These are phyloP conservation scores for Oryza glaberrima DNA, from an alignment of 176 grass and related monocot genomes.

Conservation along the genomic window DNA sequence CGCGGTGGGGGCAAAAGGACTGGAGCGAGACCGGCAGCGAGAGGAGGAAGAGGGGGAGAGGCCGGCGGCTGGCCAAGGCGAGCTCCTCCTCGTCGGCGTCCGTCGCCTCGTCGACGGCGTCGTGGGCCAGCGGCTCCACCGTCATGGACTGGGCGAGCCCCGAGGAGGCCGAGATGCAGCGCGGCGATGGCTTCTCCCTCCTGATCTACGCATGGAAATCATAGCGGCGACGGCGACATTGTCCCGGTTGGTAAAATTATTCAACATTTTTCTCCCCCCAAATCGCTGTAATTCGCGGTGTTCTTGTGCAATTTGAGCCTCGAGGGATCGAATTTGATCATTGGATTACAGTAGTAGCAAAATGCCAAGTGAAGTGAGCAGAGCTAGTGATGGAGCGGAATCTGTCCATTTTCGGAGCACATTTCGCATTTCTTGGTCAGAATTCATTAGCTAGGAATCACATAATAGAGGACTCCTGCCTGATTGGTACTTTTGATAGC, in stretches of 20 bases:
- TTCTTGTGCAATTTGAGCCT: conserved; percentile 33
- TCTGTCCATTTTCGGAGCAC: background rate
- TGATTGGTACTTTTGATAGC: background rate
- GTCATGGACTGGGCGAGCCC: conserved; percentile 90
- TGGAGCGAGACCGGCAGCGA: conserved; percentile 75
- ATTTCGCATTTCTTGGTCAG: conserved; percentile 11
- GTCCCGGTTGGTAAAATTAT: background rate
- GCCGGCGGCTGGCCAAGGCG: conserved; percentile 53
- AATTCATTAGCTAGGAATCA: background rate
- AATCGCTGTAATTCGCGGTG: conserved; percentile 29
- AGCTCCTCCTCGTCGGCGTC: conserved; percentile 68
- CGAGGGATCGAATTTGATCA: conserved; percentile 4
- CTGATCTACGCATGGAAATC: conserved; percentile 85
- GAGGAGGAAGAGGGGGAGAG: conserved; percentile 41
- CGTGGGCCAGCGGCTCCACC: conserved; percentile 67
- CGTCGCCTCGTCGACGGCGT: conserved; percentile 63
- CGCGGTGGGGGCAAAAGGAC: conserved; percentile 54
- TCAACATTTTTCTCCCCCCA: background rate
- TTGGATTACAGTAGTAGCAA: conserved; percentile 35
- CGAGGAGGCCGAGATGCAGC: conserved; percentile 75
- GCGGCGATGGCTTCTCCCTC: conserved; percentile 66
- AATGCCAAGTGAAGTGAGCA: conserved; percentile 1
- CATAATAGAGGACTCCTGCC: background rate
- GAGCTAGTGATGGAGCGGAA: background rate
- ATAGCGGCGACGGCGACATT: conserved; percentile 26